Conservation (phyloP, 75 land plant species). For the Picea sitchensis region DNA sequence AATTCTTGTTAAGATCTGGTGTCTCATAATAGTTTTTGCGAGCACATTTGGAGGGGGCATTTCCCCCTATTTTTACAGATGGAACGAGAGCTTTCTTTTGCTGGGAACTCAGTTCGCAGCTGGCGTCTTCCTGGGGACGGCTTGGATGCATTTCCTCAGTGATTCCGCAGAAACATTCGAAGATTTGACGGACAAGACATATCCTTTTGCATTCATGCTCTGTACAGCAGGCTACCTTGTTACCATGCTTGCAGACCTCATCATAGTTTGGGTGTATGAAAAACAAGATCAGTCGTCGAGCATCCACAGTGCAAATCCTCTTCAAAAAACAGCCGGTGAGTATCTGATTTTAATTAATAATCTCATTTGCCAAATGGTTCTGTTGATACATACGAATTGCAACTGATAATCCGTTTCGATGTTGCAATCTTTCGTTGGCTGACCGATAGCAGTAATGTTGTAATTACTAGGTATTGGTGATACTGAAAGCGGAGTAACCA, state of each 20-base stretch:
- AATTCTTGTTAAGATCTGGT: conserved; percentile 61
- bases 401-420: background rate
- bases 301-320: background rate
- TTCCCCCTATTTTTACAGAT: conserved; percentile 75
- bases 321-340: background rate
- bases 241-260: conserved; percentile 68
- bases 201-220: conserved; percentile 89
- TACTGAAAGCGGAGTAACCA: background rate
- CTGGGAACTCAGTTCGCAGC: conserved; percentile 93
- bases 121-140: conserved; percentile 32
- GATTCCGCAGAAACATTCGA: conserved; percentile 62
- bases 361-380: no score
- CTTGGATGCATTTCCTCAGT: conserved; percentile 66
- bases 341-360: no score
- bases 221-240: conserved; percentile 63
- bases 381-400: no score
- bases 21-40: conserved; percentile 63
- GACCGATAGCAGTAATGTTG: background rate
- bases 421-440: background rate
- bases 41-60: conserved; percentile 75
- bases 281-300: background rate
- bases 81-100: conserved; percentile 70
- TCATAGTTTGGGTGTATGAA: conserved; percentile 29
- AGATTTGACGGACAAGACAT: conserved; percentile 39
- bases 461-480: background rate